Evolutionary conservation across 1,284 basidiomycete genomes (phyloP), one percentile per base, ranked within the genome.

Genomic region (Microbotryum saponariae): DNA sequence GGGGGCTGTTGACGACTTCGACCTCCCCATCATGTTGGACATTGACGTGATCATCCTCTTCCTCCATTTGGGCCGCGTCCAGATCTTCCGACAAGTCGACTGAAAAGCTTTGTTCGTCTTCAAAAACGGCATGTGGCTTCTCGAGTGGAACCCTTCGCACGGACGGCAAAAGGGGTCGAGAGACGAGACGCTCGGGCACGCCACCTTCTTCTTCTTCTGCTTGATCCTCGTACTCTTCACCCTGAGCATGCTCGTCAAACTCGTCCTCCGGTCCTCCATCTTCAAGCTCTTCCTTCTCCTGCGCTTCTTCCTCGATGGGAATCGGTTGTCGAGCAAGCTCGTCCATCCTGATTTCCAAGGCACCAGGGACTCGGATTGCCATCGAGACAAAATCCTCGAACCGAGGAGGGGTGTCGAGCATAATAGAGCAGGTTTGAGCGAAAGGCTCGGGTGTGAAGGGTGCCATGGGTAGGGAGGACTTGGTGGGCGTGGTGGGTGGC

Each of bases 381-480:
- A 51, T 58, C 2, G 55, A 52, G 14, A 51, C 29, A 7, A 61
- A 58, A 14, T 27, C 10, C 31, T 62, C 59, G 20, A 64, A 21
- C 10, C 60, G 42, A 1, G 60, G 59, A 42, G 66, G 64, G 12
- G 67, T 68, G 23, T 66, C 64, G 29, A 68, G 54, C 4, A 65
- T 51, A 25, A 68, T 68, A 9, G 67, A 68, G 18, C 60, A 55
- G 2, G 67, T 66, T 37, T 68, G 67, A 3, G 47, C 44, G 48
- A 59, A 66, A 14, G 66, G 54, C 27, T 67, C 66, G 21, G 61
- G 63, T 21, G 53, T 53, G 9, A 45, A 14, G 3, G 50, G 51
- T 2, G 45, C 31, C 45, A 56, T 33, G 14, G 45, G 25, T 21
- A 48, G 14, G 20, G 60, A 42, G 14, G 48, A 29, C 12, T 52